phyloP scores from a whole-genome alignment of 495 filamentous ascomycete species.

The Neurospora africana region DNA sequence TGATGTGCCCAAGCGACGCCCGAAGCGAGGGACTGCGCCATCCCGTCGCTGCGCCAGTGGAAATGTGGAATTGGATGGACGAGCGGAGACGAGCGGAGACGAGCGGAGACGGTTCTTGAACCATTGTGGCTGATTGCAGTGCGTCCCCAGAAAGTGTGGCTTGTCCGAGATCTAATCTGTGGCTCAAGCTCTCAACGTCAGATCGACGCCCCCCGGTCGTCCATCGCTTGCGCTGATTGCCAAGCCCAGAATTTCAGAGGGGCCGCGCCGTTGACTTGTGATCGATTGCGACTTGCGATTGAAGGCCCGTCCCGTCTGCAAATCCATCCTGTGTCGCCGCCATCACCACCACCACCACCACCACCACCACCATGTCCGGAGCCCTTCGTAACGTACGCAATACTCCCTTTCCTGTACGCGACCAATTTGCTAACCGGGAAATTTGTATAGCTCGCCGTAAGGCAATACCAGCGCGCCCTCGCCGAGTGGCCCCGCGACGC shows the following conservation, averaged over 20 bases:
- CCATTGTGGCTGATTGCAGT: background rate
- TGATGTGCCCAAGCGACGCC: background rate
- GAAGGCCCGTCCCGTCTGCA: background rate
- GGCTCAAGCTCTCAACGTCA: background rate
- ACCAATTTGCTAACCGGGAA: no score
- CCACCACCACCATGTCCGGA: conserved; percentile 15
- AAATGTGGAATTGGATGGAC: background rate
- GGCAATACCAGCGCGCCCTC: conserved; percentile 49
- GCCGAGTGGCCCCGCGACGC: conserved; percentile 67
- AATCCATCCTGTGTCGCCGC: background rate
- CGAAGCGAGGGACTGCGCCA: background rate
- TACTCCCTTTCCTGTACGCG: no score
- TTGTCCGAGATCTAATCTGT: background rate
- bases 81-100: background rate
- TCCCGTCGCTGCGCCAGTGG: background rate
- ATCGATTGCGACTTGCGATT: background rate
- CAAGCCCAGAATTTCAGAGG: background rate
- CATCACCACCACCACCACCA: conserved; percentile 4
- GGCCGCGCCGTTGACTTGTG: background rate
- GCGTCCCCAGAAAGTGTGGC: background rate
- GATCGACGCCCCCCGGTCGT: background rate
- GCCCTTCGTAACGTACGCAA: background rate
- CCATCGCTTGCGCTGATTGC: background rate
- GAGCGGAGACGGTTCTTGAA: background rate
- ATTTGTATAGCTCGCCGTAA: conserved; percentile 4